Evolutionary conservation across 192 early-diverging fungal species (phyloP), one percentile per base, ranked within the genome.

Genomic region (Jimgerdemannia lactiflua): DNA sequence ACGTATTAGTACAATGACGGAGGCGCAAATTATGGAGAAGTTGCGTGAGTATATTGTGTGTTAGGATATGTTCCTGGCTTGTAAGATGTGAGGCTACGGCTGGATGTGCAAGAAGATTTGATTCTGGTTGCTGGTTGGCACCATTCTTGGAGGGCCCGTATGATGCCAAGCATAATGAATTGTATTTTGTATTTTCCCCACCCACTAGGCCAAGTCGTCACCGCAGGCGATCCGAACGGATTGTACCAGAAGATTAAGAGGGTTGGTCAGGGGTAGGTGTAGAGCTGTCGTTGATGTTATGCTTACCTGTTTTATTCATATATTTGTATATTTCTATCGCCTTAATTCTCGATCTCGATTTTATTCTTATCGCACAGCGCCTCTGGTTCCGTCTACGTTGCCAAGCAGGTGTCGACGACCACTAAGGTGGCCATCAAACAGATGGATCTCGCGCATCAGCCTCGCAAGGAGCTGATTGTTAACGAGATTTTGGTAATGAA

Each of bases 341-440:
- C 70, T 70, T 19, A 14, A 4, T 64, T 19, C 39, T n/a, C 18
- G 64, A 71, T 42, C 39, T 44, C 67, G 40, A 11, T 40, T 71
- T 67, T 72, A 42, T 70, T 41, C 10, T 29, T 18, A 11, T 64
- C 29, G 29, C 29, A 68, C 70, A 91, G 90, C 82, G 97, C 97
- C 4, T 98, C 96, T 44, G 98, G 98, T 64, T 96, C 95, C n/a
- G 98, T 99, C 64, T 99, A 96, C 84, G 91, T 96, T 74, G 98
- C 98, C 42, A 90, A 91, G 43, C 87, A 91, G 67, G 82, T 92
- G 20, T 81, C 83, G 49, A 92, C 86, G 40, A 89, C 91, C 65
- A 87, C 91, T 69, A 90, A 92, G 76, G 95, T 96, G 40, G 96
- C 96, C 4, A 95, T 97, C 85, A 97, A 97, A 83, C 94, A 96